Evolutionary conservation across 2,329 filamentous ascomycete genomes (phyloP), one percentile per base, ranked within the genome.

Genomic region (Botrytis fragariae): DNA sequence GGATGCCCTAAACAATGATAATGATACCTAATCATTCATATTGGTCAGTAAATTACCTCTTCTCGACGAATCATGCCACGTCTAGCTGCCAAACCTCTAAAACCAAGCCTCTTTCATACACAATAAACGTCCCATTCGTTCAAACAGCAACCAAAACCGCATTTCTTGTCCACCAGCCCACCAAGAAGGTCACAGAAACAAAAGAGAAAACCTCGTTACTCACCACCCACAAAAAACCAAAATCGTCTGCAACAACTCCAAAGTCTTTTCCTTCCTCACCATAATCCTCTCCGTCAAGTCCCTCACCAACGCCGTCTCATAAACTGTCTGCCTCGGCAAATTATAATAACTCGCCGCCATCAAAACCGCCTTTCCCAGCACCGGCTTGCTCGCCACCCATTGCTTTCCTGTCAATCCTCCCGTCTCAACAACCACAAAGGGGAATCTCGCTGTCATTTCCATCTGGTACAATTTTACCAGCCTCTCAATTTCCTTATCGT

Each of bases 1-100:
- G 71, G 71, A 35, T 73, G 71, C 0, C 64, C 45, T 44, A 73
- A 32, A 62, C 64, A 73, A 54, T 73, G 71, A n/a, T 69, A 73
- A 48, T 69, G 71, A 63, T 73, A 73, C 71, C 71, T 73, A 37
- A 37, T 16, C 35, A 42, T 14, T n/a, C 8, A 25, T n/a, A 20
- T 57, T 16, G 3, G 12, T 68, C 18, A 68, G 64, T 42, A 54
- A n/a, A 22, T 2, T 42, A 25, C 45, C 45, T 68, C 5, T 16
- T 22, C 16, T 8, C 22, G 3, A 29, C n/a, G 3, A 16, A 42
- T 9, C 2, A 20, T 63, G 16, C 8, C 25, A 18, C 25, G 14
- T 39, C 1, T 18, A 20, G 18, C 39, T 32, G 18, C 37, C 16
- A 29, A 44, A 3, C 9, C 39, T 14, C 60, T 18, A 1, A 25